Conservation (phyloP, 306 rosid species). For the Begonia peltatifolia region DNA sequence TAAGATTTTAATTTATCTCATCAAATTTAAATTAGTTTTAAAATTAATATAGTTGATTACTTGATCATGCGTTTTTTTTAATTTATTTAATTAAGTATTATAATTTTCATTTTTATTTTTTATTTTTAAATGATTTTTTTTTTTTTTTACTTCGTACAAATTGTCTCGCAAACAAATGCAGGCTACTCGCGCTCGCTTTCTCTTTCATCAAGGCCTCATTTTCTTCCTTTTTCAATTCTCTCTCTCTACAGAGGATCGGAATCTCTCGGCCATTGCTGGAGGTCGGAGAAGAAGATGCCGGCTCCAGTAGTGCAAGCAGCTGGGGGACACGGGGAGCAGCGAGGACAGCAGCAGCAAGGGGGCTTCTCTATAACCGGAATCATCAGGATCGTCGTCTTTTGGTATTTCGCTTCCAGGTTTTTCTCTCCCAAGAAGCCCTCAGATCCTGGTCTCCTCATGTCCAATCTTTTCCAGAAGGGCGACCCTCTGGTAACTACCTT, state of each 20-base stretch:
- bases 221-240: background rate
- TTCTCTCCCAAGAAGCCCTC: conserved; percentile 61
- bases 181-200: background rate
- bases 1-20: too few species aligned
- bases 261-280: background rate
- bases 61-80: too few species aligned
- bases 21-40: too few species aligned
- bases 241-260: too few species aligned
- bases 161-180: too few species aligned
- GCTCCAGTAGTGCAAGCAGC: conserved; percentile 36
- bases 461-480: conserved; percentile 59
- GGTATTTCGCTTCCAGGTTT: conserved; percentile 97
- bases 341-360: conserved; percentile 32
- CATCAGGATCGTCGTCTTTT: conserved; percentile 81
- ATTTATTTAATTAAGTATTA: too few species aligned
- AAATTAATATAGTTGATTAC: too few species aligned
- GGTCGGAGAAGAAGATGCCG: conserved; percentile 30
- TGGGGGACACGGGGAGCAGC: conserved; percentile 17
- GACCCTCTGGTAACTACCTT: conserved; percentile 43
- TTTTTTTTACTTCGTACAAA: too few species aligned
- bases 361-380: conserved; percentile 65
- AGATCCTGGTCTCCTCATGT: conserved; percentile 48
- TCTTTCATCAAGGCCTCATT: background rate
- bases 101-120: too few species aligned
- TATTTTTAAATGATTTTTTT: too few species aligned